Conservation (phyloP, 2,329 filamentous ascomycete species). For the Aspergillaceae sp. region DNA sequence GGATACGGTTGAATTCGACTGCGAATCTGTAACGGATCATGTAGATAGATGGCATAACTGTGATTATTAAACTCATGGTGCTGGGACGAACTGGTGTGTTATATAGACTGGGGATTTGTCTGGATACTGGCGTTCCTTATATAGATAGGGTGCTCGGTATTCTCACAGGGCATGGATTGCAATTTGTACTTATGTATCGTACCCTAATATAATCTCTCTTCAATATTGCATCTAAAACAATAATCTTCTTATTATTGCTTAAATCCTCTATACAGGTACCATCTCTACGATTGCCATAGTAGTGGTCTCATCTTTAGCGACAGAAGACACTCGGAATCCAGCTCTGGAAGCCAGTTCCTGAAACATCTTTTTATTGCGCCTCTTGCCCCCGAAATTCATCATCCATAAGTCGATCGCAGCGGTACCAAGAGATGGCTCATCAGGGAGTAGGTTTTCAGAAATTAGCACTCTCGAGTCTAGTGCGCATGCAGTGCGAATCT, state of each 20-base stretch:
- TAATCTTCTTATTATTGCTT: no score
- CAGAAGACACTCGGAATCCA: neutral
- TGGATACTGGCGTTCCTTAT: no score
- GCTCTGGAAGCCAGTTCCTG: neutral
- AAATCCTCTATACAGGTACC: neutral
- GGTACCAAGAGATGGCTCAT: neutral
- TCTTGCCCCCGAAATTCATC: constrained; percentile 2
- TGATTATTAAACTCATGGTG: no score
- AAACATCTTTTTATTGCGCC: constrained; percentile 1
- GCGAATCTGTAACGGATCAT: neutral
- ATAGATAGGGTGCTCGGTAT: no score
- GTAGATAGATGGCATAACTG: no score
- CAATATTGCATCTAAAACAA: no score
- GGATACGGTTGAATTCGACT: neutral
- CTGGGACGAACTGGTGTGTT: no score
- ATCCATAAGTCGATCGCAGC: constrained; percentile 1
- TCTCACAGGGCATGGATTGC: no score
- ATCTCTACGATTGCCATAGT: constrained; percentile 1
- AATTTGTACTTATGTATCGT: neutral
- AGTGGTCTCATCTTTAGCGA: neutral
- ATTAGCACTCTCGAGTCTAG: neutral
- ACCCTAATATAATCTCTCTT: neutral
- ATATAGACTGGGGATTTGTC: no score
- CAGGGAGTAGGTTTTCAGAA: neutral
- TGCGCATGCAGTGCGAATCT: neutral